Evolutionary conservation across 352 stramenopile species (phyloP).

Genomic region (Phytophthora multivora): DNA sequence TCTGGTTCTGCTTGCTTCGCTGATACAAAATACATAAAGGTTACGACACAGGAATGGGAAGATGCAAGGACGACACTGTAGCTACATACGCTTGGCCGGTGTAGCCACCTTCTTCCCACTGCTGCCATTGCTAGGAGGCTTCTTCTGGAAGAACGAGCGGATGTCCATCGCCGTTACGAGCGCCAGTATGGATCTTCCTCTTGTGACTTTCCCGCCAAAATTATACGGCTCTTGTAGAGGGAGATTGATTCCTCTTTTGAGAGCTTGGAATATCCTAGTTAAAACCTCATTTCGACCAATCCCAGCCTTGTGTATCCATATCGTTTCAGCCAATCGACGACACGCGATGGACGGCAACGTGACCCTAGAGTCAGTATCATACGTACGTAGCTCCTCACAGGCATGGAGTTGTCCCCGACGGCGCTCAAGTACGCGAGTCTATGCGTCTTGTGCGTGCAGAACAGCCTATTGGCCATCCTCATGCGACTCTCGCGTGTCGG

Average conservation of each 20-base stretch:
- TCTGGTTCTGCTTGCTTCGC: conserved; percentile 34
- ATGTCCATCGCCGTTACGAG: conserved; percentile 70
- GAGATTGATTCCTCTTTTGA: conserved; percentile 6
- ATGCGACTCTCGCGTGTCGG: conserved; percentile 84
- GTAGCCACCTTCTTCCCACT: conserved; percentile 33
- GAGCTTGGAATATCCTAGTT: background rate
- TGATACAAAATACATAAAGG: conserved; percentile 3
- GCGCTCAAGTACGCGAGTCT: conserved; percentile 83
- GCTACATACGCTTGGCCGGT: conserved; percentile 31
- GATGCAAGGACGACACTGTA: background rate
- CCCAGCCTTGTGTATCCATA: background rate
- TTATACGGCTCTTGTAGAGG: conserved; percentile 18
- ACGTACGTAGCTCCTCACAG: background rate
- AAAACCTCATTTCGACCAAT: conserved; percentile 1
- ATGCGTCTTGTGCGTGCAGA: conserved; percentile 81
- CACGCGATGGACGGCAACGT: background rate
- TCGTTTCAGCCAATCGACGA: background rate
- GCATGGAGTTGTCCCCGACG: conserved; percentile 38
- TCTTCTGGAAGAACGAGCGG: conserved; percentile 82
- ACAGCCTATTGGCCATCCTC: conserved; percentile 75
- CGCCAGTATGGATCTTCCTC: conserved; percentile 28
- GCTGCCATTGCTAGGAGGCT: conserved; percentile 21
- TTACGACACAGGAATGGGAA: background rate
- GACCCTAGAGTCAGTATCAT: conserved; percentile 13
- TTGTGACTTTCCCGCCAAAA: conserved; percentile 36